Evolutionary conservation across 2,329 filamentous ascomycete species (phyloP).

Genomic region (Fusarium heterosporum): DNA sequence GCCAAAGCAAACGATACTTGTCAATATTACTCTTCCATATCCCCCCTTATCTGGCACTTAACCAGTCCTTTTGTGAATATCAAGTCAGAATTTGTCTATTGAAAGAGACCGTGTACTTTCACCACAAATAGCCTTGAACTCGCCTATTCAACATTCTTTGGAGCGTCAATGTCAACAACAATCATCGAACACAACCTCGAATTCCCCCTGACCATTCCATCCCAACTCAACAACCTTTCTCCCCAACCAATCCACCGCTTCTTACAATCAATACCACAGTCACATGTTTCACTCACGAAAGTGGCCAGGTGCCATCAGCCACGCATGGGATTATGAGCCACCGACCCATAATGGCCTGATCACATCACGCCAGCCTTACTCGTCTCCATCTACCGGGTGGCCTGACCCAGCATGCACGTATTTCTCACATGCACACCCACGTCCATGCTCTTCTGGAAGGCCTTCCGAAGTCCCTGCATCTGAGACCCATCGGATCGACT

Average conservation of each 20-base stretch:
- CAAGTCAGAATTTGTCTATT: too few species aligned
- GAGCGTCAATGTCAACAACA: not conserved
- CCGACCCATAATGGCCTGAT: constrained; percentile 46
- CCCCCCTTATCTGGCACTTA: too few species aligned
- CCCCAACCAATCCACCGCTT: not conserved
- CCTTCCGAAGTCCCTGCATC: constrained; percentile 25
- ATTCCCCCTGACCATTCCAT: not conserved
- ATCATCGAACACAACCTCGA: not conserved
- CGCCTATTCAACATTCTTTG: too few species aligned
- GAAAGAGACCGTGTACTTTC: not conserved
- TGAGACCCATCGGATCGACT: constrained; percentile 19
- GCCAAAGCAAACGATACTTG: too few species aligned
- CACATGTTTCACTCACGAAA: constrained; percentile 12
- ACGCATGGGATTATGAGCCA: constrained; percentile 35
- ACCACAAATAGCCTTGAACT: not conserved
- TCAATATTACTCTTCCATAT: too few species aligned
- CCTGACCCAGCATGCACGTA: constrained; percentile 35
- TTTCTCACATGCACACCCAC: not conserved
- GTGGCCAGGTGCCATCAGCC: constrained; percentile 18
- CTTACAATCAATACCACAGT: constrained; percentile 8
- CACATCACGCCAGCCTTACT: constrained; percentile 32
- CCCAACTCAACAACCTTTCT: not conserved
- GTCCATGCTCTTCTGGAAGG: constrained; percentile 19
- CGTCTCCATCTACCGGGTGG: constrained; percentile 17
- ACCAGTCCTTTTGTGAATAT: too few species aligned